phyloP scores from a whole-genome alignment of 2,329 filamentous ascomycete species.

The Penicillium digitatum region DNA sequence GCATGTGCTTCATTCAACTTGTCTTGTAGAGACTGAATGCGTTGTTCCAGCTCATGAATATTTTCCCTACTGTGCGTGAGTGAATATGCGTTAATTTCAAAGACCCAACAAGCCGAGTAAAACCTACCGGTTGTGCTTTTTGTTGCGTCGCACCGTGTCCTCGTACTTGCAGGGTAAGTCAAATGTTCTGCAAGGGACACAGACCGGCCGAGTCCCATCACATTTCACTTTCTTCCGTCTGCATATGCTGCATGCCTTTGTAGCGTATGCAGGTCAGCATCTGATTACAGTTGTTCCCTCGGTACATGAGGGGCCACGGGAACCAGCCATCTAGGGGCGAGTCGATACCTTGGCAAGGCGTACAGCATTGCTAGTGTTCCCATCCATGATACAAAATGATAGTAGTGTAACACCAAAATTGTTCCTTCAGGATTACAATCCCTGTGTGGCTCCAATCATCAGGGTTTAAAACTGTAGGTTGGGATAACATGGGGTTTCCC shows the following conservation, averaged over 20 bases:
- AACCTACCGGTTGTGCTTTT: slow-evolving; percentile 1
- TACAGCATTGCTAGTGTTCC: background rate
- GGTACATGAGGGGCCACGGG: background rate
- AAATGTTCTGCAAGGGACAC: slow-evolving; percentile 9
- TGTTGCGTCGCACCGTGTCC: background rate
- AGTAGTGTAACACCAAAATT: background rate
- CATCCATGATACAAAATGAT: background rate
- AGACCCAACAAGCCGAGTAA: background rate
- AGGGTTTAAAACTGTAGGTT: background rate
- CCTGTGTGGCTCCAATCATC: background rate
- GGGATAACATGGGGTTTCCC: background rate
- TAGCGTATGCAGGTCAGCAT: background rate
- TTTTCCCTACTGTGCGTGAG: background rate
- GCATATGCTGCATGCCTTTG: slow-evolving; percentile 8
- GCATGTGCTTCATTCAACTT: background rate
- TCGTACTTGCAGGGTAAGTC: slow-evolving; percentile 7
- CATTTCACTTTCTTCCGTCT: slow-evolving; percentile 14
- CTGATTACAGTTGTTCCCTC: background rate
- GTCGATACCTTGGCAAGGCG: slow-evolving; percentile 1
- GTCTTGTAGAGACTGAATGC: background rate
- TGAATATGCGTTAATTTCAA: background rate
- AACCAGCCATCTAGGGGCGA: background rate
- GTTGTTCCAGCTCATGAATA: background rate
- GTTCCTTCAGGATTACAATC: background rate
- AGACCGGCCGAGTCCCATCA: slow-evolving; percentile 11